phyloP scores from a whole-genome alignment of 129 eudicot species.

The Tanacetum coccineum region DNA sequence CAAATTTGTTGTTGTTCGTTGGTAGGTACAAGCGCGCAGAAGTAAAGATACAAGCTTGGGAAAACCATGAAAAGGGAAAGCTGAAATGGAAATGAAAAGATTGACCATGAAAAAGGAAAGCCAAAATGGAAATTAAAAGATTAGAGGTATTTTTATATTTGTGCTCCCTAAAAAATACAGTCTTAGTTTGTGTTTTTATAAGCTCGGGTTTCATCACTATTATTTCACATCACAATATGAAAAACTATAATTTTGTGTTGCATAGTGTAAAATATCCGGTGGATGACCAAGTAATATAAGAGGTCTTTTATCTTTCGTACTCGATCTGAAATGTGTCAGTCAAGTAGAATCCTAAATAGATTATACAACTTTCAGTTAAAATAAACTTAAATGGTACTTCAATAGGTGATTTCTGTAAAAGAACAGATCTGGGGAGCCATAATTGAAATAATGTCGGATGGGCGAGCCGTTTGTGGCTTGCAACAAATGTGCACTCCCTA shows the following conservation, averaged over 20 bases:
- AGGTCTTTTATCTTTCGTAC: no score
- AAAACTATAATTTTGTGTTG: background rate
- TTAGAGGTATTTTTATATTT: constrained; percentile 55
- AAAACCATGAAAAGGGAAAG: constrained; percentile 93
- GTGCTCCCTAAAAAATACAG: background rate
- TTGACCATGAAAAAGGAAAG: no score
- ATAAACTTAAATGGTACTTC: no score
- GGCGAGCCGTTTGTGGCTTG: no score
- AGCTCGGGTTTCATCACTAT: background rate
- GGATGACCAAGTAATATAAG: background rate
- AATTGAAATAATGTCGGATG: no score
- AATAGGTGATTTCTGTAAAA: no score
- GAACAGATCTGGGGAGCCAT: no score
- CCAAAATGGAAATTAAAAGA: constrained; percentile 90
- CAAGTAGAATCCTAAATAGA: no score
- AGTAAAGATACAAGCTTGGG: constrained; percentile 96
- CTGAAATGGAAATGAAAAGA: no score
- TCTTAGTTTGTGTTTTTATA: background rate
- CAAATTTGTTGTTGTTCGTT: constrained; percentile 1
- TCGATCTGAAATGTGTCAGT: no score
- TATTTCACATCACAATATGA: background rate
- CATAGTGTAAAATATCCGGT: background rate
- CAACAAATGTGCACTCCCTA: no score
- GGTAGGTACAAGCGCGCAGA: constrained; percentile 87
- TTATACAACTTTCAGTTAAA: no score